These are phyloP conservation scores for Rhizoclosmatium globosum DNA, from an alignment of 192 early-diverging fungal species.

Conservation along the genomic window DNA sequence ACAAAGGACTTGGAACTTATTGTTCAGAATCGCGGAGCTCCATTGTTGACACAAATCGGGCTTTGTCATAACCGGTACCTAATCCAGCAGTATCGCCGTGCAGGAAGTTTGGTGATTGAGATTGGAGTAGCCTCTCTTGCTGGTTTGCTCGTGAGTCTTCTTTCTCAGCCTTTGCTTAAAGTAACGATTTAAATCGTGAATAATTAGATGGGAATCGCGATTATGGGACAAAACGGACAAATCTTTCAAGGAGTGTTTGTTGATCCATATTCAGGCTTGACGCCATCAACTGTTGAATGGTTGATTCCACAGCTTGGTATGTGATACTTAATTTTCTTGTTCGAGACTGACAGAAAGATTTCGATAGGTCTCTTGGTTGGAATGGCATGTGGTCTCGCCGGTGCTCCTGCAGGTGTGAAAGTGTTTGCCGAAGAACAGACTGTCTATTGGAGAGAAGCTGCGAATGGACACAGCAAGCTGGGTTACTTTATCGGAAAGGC, in stretches of 20 bases:
- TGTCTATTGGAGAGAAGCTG: conserved; percentile 57
- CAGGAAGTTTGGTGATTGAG: conserved; percentile 46
- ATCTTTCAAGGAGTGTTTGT: conserved; percentile 47
- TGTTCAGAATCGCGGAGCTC: conserved; percentile 34
- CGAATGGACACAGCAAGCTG: conserved; percentile 39
- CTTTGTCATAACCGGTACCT: conserved; percentile 47
- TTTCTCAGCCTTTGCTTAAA: conserved; percentile 4
- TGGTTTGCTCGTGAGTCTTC: conserved; percentile 41
- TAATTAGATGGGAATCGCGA: conserved; percentile 24
- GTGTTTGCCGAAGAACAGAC: conserved; percentile 56
- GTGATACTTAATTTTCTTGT: background rate
- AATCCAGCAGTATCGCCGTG: conserved; percentile 44
- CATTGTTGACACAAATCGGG: conserved; percentile 35
- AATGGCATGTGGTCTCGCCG: conserved; percentile 44
- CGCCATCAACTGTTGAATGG: conserved; percentile 45
- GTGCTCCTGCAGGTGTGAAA: conserved; percentile 54
- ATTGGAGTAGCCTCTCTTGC: conserved; percentile 45
- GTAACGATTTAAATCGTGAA: conserved; percentile 2
- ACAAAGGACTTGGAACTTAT: conserved; percentile 7
- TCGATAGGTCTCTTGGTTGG: conserved; percentile 35
- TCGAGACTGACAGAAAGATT: background rate
- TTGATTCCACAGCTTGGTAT: conserved; percentile 34
- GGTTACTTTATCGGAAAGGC: conserved; percentile 44
- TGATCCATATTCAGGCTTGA: conserved; percentile 42
- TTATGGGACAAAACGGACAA: conserved; percentile 3